Evolutionary conservation across 257 asterid species (phyloP).

Genomic region (Eustoma russellianum): DNA sequence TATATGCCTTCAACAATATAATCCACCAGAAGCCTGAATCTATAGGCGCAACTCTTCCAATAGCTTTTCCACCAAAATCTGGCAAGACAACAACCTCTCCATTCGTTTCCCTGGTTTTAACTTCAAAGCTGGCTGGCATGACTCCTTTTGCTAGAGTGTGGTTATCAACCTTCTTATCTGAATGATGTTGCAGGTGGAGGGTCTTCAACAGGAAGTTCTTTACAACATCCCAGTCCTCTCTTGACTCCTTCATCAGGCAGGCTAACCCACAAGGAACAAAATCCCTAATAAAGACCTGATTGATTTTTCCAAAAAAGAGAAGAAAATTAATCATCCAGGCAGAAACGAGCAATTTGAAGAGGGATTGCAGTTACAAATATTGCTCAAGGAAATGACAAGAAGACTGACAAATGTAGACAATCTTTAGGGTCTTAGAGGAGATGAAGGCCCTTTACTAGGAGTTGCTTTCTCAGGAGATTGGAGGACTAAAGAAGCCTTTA

Average conservation of each 20-base stretch:
- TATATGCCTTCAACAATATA: conserved; percentile 41
- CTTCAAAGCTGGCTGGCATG: conserved; percentile 63
- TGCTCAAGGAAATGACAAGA: too few species aligned
- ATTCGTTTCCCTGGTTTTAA: conserved; percentile 23
- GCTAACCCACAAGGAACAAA: conserved; percentile 57
- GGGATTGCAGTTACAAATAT: not conserved
- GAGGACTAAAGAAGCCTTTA: too few species aligned
- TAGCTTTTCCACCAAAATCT: conserved; percentile 57
- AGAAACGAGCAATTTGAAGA: not conserved
- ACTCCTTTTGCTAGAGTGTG: conserved; percentile 53
- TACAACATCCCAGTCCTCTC: conserved; percentile 37
- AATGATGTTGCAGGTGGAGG: conserved; percentile 45
- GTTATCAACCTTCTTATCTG: conserved; percentile 55
- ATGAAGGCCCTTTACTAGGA: not conserved
- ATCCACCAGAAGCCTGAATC: conserved; percentile 74
- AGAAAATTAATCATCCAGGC: not conserved
- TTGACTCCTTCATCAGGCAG: conserved; percentile 38
- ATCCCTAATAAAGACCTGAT: conserved; percentile 55
- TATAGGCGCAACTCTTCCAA: conserved; percentile 58
- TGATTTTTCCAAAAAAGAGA: not conserved
- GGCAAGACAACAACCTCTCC: conserved; percentile 39
- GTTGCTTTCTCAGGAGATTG: too few species aligned
- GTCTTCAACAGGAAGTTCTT: conserved; percentile 50
- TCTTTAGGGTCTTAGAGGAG: too few species aligned
- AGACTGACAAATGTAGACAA: too few species aligned